phyloP scores from a whole-genome alignment of 257 asterid genomes.

The Plectranthus barbatus region DNA sequence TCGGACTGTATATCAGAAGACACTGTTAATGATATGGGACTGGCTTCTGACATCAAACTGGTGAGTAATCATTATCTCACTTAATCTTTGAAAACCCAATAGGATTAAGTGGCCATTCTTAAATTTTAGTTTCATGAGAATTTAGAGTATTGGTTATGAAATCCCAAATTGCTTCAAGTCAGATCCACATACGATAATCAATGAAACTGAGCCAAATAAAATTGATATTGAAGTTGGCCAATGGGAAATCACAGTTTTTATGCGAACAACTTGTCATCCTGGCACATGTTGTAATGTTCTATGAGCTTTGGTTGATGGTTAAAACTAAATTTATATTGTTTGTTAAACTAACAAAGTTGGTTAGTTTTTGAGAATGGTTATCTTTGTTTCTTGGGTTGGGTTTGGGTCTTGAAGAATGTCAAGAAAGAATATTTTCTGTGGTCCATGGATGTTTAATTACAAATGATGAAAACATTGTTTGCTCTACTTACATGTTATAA shows the following conservation, averaged over 20 bases:
- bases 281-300: background rate
- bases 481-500: background rate
- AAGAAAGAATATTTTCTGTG: background rate
- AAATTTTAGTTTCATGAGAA: background rate
- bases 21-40: constrained; percentile 31
- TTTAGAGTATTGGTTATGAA: background rate
- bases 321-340: background rate
- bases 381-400: background rate
- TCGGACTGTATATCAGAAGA: constrained; percentile 50
- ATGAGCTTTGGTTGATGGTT: background rate
- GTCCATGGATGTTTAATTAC: background rate
- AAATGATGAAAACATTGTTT: background rate
- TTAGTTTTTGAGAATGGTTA: background rate
- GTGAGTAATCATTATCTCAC: constrained; percentile 29
- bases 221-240: background rate
- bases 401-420: background rate
- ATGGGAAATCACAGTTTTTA: too few species aligned
- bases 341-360: background rate
- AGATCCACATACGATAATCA: background rate
- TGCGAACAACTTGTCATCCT: background rate
- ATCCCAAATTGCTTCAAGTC: background rate
- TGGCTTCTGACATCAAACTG: constrained; percentile 32
- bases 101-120: background rate
- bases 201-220: background rate
- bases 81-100: background rate